phyloP scores from a whole-genome alignment of 331 rosid species.

The Malus hybrid region DNA sequence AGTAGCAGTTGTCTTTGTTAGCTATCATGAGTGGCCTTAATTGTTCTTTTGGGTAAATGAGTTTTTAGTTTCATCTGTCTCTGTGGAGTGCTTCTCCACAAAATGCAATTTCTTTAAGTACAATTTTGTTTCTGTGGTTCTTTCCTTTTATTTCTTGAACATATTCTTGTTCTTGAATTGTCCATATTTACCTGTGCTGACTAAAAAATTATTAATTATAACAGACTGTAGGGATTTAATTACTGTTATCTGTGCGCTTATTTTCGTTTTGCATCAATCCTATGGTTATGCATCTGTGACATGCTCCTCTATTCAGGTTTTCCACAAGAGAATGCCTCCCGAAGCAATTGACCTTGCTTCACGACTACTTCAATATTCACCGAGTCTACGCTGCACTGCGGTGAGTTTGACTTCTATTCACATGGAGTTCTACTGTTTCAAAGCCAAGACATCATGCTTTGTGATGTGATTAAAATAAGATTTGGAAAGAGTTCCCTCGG shows the following conservation, averaged over 20 bases:
- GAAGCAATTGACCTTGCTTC: constrained; percentile 99
- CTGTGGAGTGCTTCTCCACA: background rate
- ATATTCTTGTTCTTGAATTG: background rate
- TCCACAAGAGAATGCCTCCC: constrained; percentile 94
- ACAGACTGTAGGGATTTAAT: background rate
- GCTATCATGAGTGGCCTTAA: background rate
- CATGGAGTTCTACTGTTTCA: background rate
- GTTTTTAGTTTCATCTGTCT: background rate
- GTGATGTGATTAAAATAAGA: background rate
- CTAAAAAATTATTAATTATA: background rate
- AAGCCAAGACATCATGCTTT: background rate
- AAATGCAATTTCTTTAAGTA: background rate
- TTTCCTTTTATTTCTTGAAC: background rate
- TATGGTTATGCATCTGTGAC: background rate
- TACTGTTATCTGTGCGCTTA: background rate
- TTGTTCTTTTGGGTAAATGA: background rate
- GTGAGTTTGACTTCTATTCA: constrained; percentile 43
- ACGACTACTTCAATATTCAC: constrained; percentile 96
- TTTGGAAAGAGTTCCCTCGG: background rate
- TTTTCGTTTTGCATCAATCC: background rate
- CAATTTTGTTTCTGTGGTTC: background rate
- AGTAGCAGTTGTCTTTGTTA: background rate
- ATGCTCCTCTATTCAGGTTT: constrained; percentile 52
- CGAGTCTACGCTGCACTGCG: constrained; percentile 94
- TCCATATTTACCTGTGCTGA: background rate